Evolutionary conservation across 352 stramenopile species (phyloP).

Genomic region (Blastocystis sp.): DNA sequence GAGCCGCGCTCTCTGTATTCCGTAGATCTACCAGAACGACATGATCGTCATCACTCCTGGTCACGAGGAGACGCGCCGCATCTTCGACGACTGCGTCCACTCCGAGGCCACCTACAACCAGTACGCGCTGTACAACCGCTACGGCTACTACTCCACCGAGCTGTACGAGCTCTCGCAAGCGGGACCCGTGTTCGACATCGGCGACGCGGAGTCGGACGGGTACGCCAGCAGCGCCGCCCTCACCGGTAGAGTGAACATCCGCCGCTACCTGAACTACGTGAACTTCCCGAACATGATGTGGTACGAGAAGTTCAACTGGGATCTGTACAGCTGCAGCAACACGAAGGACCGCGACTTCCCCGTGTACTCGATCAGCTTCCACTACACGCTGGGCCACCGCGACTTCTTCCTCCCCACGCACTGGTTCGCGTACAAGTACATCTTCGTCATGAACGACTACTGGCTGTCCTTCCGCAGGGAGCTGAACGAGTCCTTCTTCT

Average conservation of each 20-base stretch:
- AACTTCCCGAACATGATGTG: conserved; percentile 63
- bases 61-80: neutral
- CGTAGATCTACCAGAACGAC: conserved; percentile 64
- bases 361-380: conserved; percentile 64
- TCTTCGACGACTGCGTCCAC: conserved; percentile 32
- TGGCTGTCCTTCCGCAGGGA: neutral
- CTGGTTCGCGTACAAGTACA: conserved; percentile 58
- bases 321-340: conserved; percentile 56
- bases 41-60: conserved; percentile 63
- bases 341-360: conserved; percentile 10
- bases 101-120: conserved; percentile 6
- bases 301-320: conserved; percentile 73
- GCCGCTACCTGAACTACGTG: conserved; percentile 58
- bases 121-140: conserved; percentile 30
- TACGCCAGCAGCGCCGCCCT: neutral
- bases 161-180: conserved; percentile 60
- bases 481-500: conserved; percentile 51
- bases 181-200: conserved; percentile 31
- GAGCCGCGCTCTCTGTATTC: neutral
- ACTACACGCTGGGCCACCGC: conserved; percentile 49
- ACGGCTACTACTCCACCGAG: conserved; percentile 68
- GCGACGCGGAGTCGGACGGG: neutral
- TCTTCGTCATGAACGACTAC: conserved; percentile 26
- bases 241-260: conserved; percentile 4
- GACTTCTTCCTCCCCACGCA: conserved; percentile 58